Percentiles rank a stretch among this genome's conserved stretches.
Evolutionary conservation across 2,329 filamentous ascomycete genomes (phyloP).

Genomic region (Bipolaris victoriae): DNA sequence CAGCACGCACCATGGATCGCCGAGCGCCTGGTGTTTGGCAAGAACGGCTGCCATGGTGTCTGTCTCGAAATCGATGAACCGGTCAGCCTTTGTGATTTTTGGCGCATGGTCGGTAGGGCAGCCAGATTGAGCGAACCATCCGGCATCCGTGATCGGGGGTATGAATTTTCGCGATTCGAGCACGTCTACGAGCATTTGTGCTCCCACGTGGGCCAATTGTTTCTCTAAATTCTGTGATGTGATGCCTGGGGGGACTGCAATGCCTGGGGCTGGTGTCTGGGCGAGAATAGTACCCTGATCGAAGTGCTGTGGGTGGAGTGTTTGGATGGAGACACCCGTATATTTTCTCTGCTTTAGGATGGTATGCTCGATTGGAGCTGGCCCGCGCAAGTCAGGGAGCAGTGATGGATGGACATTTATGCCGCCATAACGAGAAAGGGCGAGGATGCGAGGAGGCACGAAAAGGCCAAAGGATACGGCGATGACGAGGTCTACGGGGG

Average conservation of each 20-base stretch:
- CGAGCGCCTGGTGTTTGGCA: slow-evolving; percentile 65
- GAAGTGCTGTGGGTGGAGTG: slow-evolving; percentile 75
- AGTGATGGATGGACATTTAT: slow-evolving; percentile 93
- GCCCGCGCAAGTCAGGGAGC: slow-evolving; percentile 82
- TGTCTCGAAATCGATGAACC: slow-evolving; percentile 64
- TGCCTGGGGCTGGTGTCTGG: slow-evolving; percentile 65
- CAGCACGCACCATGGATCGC: slow-evolving; percentile 66
- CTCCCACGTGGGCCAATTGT: slow-evolving; percentile 67
- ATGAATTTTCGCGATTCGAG: slow-evolving; percentile 70
- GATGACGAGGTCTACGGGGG: slow-evolving; percentile 72
- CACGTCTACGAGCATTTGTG: slow-evolving; percentile 70
- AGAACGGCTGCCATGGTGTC: slow-evolving; percentile 63
- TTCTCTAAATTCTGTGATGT: slow-evolving; percentile 59
- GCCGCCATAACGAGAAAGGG: slow-evolving; percentile 76
- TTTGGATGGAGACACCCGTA: slow-evolving; percentile 86
- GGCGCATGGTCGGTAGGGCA: slow-evolving; percentile 62
- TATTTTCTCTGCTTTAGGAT: slow-evolving; percentile 66
- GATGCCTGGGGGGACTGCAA: slow-evolving; percentile 57
- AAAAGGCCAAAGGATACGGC: slow-evolving; percentile 95
- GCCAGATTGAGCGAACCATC: slow-evolving; percentile 32
- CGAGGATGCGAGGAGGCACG: slow-evolving; percentile 77
- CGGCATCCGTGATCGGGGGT: slow-evolving; percentile 59
- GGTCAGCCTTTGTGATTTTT: slow-evolving; percentile 72
- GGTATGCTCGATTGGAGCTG: slow-evolving; percentile 86
- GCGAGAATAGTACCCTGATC: slow-evolving; percentile 79